Evolutionary conservation across 768 basidiomycete species (phyloP).

Genomic region (Leccinum variicolor): DNA sequence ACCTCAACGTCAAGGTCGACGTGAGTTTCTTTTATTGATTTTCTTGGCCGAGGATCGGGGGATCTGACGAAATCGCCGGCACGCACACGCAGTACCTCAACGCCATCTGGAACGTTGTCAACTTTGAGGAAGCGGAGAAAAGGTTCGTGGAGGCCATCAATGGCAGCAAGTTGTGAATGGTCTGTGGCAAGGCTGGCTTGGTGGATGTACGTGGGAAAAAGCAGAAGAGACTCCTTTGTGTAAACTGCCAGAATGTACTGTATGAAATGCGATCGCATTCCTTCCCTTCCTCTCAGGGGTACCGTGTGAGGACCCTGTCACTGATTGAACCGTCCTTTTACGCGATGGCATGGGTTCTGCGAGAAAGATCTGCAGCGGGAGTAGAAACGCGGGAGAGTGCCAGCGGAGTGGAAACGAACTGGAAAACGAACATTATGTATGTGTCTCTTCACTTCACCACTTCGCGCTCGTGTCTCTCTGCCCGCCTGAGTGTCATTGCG

Average conservation of each 20-base stretch:
- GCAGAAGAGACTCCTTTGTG: background rate
- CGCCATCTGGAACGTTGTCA: conserved; percentile 71
- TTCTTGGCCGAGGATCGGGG: background rate
- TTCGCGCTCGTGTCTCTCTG: too few relatives aligned
- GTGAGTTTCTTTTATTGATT: conserved; percentile 46
- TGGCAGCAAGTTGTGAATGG: conserved; percentile 34
- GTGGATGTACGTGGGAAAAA: background rate
- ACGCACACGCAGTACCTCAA: conserved; percentile 53
- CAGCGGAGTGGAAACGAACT: too few relatives aligned
- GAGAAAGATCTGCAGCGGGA: too few relatives aligned
- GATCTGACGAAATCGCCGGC: background rate
- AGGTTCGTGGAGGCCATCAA: conserved; percentile 45
- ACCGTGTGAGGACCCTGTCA: too few relatives aligned
- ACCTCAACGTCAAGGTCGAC: conserved; percentile 91
- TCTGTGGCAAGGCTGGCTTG: background rate
- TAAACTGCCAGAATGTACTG: background rate
- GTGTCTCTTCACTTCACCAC: too few relatives aligned
- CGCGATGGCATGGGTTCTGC: too few relatives aligned
- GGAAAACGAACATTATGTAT: too few relatives aligned
- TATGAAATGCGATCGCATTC: background rate
- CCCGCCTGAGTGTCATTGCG: too few relatives aligned
- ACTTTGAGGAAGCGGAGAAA: conserved; percentile 71
- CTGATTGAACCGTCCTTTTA: too few relatives aligned
- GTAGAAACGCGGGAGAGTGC: too few relatives aligned
- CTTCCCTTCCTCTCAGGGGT: background rate